Evolutionary conservation across 208 protist species (phyloP), one percentile per base, ranked within the genome.

Genomic region (Acanthamoeba culbertsoni): DNA sequence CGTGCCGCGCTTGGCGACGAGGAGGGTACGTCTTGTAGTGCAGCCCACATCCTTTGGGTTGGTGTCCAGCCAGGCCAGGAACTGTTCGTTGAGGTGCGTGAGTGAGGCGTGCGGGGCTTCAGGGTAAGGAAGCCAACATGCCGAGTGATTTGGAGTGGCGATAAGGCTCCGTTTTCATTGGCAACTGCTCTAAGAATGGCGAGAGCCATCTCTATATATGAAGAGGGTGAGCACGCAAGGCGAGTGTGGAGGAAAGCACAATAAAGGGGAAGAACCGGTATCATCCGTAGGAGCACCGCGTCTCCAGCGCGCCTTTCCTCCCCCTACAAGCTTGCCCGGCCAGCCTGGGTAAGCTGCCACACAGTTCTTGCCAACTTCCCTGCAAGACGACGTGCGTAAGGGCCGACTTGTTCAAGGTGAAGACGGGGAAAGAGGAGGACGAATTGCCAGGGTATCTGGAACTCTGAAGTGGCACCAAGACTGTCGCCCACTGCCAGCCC

Each of bases 301-400:
- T 10, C 68, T 37, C 88, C 88, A 92, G 7, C 62, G 88, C 8
- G 65, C 88, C 42, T 68, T 75, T 37, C 88, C 88, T 7, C 88
- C 88, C 8, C 88, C 88, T 26, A 92, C 88, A 23, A 84, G 26
- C 62, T 92, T 89, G 79, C 51, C 79, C 79, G 79, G 79, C 79
- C 79, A 89, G 33, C 79, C 79, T 5, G 79, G 79, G 28, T 89
- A 89, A 18, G 51, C 51, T 51, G 57, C 79, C 46, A 89, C 79
- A 55, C 79, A 89, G 51, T 89, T 89, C 26, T n/a, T 40, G n/a
- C 51, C 53, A 26, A 89, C 79, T 55, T 89, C 79, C 46, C 79
- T 89, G 20, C 26, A 55, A 8, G 4, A 8, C 20, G 75, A 57
- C 33, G 40, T 6, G 28, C 46, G 6, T 7, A 68, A 8, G 8